Evolutionary conservation across 148 eudicot genomes (phyloP).

Genomic region (Pouteria glomerata): DNA sequence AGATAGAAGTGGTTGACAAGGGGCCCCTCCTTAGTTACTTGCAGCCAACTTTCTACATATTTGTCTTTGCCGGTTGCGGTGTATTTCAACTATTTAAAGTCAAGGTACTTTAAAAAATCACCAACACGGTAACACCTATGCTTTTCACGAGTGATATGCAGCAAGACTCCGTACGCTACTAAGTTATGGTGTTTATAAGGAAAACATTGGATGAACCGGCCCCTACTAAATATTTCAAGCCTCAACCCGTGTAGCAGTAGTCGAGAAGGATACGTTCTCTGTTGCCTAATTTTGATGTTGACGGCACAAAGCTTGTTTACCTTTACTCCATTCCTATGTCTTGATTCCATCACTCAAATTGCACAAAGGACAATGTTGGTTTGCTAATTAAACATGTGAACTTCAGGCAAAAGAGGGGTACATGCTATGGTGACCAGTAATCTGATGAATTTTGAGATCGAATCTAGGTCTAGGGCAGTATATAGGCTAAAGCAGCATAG

Average conservation of each 20-base stretch:
- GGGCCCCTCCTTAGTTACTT: slow-evolving; percentile 14
- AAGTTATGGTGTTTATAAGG: not conserved
- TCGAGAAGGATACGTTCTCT: slow-evolving; percentile 27
- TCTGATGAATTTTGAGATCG: too few relatives aligned
- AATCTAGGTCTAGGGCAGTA: too few relatives aligned
- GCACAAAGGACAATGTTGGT: too few relatives aligned
- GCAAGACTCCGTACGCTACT: not conserved
- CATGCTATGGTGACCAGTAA: too few relatives aligned
- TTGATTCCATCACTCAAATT: too few relatives aligned
- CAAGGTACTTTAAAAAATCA: not conserved
- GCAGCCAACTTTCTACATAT: not conserved
- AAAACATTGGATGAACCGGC: not conserved
- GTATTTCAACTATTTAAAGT: slow-evolving; percentile 2
- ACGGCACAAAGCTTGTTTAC: too few relatives aligned
- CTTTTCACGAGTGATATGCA: not conserved
- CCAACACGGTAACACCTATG: not conserved
- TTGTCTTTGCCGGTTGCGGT: not conserved
- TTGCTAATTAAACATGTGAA: too few relatives aligned
- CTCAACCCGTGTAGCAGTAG: not conserved
- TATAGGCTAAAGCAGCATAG: too few relatives aligned
- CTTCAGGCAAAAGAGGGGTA: too few relatives aligned
- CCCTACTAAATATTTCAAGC: too few relatives aligned
- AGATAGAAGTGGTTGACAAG: not conserved
- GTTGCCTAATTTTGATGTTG: slow-evolving; percentile 1
- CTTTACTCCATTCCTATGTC: too few relatives aligned